phyloP scores from a whole-genome alignment of 2,329 filamentous ascomycete genomes.

The Ceratocystis variospora region DNA sequence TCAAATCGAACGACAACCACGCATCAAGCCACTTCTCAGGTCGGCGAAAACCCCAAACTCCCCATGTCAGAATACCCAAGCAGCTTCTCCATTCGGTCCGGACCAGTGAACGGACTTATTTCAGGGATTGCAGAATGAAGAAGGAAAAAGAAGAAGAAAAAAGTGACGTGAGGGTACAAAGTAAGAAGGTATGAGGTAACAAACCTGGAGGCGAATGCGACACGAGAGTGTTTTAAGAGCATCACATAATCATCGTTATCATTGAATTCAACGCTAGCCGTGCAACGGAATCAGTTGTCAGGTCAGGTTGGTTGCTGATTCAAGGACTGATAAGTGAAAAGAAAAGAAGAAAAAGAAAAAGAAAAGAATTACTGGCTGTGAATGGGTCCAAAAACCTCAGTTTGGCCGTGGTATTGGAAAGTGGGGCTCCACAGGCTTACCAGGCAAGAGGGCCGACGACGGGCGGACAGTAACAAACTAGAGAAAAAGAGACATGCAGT shows the following conservation, averaged over 20 bases:
- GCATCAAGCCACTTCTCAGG: not conserved
- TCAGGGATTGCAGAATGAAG: not conserved
- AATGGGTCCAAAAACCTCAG: not conserved
- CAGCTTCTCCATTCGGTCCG: not conserved
- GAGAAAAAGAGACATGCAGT: not conserved
- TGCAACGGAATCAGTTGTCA: not conserved
- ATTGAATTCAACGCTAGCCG: too few species aligned
- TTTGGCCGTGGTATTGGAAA: not conserved
- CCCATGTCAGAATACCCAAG: not conserved
- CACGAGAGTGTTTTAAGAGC: not conserved
- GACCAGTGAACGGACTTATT: conserved; percentile 4
- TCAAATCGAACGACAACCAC: not conserved
- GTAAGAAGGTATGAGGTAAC: not conserved
- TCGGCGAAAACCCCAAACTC: not conserved
- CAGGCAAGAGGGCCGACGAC: not conserved
- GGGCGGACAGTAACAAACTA: not conserved
- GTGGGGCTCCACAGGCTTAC: not conserved
- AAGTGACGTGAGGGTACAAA: not conserved
- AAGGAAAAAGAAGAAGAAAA: not conserved
- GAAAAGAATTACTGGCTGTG: not conserved
- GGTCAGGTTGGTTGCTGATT: not conserved
- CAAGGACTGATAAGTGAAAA: not conserved
- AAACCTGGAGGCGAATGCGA: not conserved
- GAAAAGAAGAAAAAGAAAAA: too few species aligned
- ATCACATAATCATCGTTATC: not conserved